Conservation (phyloP, 768 basidiomycete genomes). For the Tricholoma hemisulphureum region DNA sequence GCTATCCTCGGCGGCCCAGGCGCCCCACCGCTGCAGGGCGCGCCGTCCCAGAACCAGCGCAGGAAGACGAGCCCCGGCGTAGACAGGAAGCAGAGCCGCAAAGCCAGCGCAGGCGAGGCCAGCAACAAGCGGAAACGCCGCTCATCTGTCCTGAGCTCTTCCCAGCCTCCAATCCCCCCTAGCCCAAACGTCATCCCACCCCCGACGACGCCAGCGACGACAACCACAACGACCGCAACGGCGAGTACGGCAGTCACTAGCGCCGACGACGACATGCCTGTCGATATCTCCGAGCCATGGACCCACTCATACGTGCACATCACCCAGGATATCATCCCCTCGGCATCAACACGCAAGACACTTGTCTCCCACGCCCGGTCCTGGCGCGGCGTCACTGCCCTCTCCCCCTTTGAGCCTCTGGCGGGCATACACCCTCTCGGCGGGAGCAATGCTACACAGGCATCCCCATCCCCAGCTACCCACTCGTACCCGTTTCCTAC, state of each 20-base stretch:
- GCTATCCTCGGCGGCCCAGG: slow-evolving; percentile 17
- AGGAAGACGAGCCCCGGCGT: slow-evolving; percentile 29
- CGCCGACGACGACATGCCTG: slow-evolving; percentile 42
- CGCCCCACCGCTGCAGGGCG: slow-evolving; percentile 19
- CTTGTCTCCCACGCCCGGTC: slow-evolving; percentile 58
- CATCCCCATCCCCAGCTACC: too few species aligned
- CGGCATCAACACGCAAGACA: slow-evolving; percentile 43
- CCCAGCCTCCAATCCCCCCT: slow-evolving; percentile 18
- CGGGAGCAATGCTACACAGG: too few species aligned
- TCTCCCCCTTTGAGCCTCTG: slow-evolving; percentile 19
- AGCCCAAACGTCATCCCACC: too few species aligned
- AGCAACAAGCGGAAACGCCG: slow-evolving; percentile 28
- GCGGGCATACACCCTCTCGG: slow-evolving; percentile 1
- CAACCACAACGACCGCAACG: too few species aligned
- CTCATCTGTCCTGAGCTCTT: slow-evolving; percentile 17
- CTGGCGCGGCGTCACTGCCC: slow-evolving; percentile 70
- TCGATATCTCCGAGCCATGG: slow-evolving; percentile 50
- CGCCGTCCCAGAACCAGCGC: slow-evolving; percentile 25
- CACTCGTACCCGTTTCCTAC: too few species aligned
- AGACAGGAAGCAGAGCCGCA: slow-evolving; percentile 36
- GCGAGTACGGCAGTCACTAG: too few species aligned
- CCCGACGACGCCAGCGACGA: too few species aligned
- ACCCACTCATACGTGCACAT: slow-evolving; percentile 46
- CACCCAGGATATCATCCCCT: slow-evolving; percentile 43
- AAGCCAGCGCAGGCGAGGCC: slow-evolving; percentile 34